Base-by-base conservation (phyloP, 805 yeast genomes). In the Geotrichum ghanense region DNA sequence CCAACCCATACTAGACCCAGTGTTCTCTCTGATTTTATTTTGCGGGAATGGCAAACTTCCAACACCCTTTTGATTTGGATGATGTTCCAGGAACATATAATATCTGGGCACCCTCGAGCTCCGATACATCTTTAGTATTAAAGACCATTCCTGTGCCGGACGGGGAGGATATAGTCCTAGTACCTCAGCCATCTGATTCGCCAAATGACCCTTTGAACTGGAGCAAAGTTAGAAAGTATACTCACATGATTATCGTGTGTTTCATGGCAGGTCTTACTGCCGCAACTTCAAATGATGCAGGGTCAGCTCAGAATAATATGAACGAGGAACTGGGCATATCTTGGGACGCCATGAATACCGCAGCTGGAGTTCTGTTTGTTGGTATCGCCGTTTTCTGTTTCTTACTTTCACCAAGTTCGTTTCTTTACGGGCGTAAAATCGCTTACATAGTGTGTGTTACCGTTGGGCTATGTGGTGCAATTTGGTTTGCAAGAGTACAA, bases 301-400 rank as follows among this genome's bases (percentile, higher is more conserved):
- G 84, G 25, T 71, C 87, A 1, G 72, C 81, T 4, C 87, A 81
- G 55, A 84, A 80, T 51, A 73, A 79, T 1, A 64, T 83, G 53
- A 78, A 79, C 51, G 78, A 69, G 48, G 63, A 68, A n/a, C 79
- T 79, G 53, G 79, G 75, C 14, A 78, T 83, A 52, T 70, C 82
- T 4, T 81, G 79, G 57, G 76, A 71, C 52, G 64, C 81, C 7
- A 81, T 83, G 81, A 82, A 82, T 60, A 76, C 85, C 0, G 90
- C 89, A 47, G 88, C 89, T 2, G 90, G 92, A 52, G 85, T 83
- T 22, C 64, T 83, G 44, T 83, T 83, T 60, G 63, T 78, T 19
- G 78, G 83, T 34, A 81, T 83, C 50, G 90, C 83, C 0, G 71
- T 78, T 62, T 75, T 78, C 27, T 74, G 85, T 2, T 67, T 81